Conservation (phyloP, 176 grass and related monocot genomes). For the Saccharum officinarum region DNA sequence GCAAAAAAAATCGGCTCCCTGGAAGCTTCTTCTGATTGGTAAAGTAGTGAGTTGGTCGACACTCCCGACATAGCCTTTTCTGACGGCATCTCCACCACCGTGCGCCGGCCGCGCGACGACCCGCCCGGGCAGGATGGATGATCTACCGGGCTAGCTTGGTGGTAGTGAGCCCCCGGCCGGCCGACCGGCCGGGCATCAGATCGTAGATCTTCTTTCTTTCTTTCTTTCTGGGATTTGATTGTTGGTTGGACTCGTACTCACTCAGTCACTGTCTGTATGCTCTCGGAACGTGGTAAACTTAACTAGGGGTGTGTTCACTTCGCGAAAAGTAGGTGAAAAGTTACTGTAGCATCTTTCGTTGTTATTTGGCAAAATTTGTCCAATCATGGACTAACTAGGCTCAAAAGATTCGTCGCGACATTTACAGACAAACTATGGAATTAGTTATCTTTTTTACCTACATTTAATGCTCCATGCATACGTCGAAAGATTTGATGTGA, state of each 20-base stretch:
- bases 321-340: too few relatives aligned
- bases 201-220: not conserved
- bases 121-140: not conserved
- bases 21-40: slow-evolving; percentile 31
- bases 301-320: too few relatives aligned
- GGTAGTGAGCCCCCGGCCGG: slow-evolving; percentile 11
- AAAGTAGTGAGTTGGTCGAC: slow-evolving; percentile 12
- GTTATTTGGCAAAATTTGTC: too few relatives aligned
- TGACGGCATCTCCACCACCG: not conserved
- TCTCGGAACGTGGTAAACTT: not conserved
- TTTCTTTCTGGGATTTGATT: slow-evolving; percentile 30
- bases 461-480: too few relatives aligned
- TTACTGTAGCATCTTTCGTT: too few relatives aligned
- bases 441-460: too few relatives aligned
- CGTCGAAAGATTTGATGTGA: too few relatives aligned
- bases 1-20: not conserved
- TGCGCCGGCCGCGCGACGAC: not conserved
- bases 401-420: too few relatives aligned
- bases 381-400: too few relatives aligned
- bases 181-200: not conserved
- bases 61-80: slow-evolving; percentile 18
- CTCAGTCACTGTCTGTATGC: not conserved
- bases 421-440: too few relatives aligned
- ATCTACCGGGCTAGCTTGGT: not conserved
- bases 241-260: not conserved